Conservation (phyloP, 1,284 basidiomycete species). For the Phellinidium pouzarii region DNA sequence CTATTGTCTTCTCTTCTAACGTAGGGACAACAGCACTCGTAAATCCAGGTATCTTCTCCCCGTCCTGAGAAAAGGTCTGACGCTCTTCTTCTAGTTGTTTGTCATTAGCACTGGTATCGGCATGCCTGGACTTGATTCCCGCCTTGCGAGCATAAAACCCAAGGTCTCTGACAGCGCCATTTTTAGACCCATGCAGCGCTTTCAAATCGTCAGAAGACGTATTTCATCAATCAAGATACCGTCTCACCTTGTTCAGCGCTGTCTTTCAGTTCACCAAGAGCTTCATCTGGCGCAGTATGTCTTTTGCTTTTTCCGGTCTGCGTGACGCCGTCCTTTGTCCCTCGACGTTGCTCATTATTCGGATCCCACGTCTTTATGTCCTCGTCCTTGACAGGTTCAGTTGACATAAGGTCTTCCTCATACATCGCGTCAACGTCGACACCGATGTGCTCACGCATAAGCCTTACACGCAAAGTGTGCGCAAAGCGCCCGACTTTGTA, state of each 20-base stretch:
- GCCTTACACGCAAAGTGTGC: conserved; percentile 85
- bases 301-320: conserved; percentile 33
- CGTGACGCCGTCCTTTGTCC: conserved; percentile 36
- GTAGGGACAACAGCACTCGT: conserved; percentile 63
- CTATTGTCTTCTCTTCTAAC: conserved; percentile 61
- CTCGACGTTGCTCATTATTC: conserved; percentile 61
- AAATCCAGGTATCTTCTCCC: conserved; percentile 50
- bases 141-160: conserved; percentile 36
- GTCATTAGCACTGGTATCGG: conserved; percentile 35
- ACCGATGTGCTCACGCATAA: conserved; percentile 97
- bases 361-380: conserved; percentile 74
- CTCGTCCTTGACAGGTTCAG: conserved; percentile 46
- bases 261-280: conserved; percentile 35
- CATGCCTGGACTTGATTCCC: conserved; percentile 35
- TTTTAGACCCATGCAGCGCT: conserved; percentile 40
- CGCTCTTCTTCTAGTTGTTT: conserved; percentile 44
- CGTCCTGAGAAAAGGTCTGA: conserved; percentile 46
- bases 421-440: conserved; percentile 90
- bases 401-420: conserved; percentile 64
- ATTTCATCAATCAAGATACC: not conserved
- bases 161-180: conserved; percentile 32
- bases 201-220: conserved; percentile 8
- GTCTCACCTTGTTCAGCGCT: conserved; percentile 45
- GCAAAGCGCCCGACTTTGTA: conserved; percentile 97
- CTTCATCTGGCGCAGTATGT: conserved; percentile 30